Evolutionary conservation across 495 filamentous ascomycete genomes (phyloP).

Genomic region (Patellaria atrata): DNA sequence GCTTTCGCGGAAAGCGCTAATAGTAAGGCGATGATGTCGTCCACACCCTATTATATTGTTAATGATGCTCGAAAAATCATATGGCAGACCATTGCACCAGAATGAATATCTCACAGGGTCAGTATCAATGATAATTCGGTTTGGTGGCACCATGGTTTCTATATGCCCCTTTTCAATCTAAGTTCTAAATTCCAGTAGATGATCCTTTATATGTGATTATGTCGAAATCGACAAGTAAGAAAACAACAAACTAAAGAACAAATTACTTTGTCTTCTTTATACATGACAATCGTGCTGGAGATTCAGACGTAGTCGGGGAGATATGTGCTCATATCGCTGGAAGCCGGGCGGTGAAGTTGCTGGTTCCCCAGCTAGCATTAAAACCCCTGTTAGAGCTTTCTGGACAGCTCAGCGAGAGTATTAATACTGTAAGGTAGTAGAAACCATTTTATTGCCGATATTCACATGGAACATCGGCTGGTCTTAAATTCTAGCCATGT

Average conservation of each 20-base stretch:
- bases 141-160: slow-evolving; percentile 30
- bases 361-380: not conserved
- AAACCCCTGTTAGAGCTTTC: not conserved
- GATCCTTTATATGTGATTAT: too few relatives aligned
- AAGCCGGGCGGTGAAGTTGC: too few relatives aligned
- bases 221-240: not conserved
- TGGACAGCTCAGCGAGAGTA: too few relatives aligned
- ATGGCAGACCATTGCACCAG: not conserved
- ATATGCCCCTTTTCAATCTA: too few relatives aligned
- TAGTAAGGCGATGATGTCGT: slow-evolving; percentile 78
- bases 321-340: too few relatives aligned
- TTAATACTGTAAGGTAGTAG: too few relatives aligned
- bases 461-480: too few relatives aligned
- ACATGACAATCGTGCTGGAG: not conserved
- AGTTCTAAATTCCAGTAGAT: too few relatives aligned
- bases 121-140: slow-evolving; percentile 84
- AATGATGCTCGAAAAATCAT: slow-evolving; percentile 1
- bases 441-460: too few relatives aligned
- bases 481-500: too few relatives aligned
- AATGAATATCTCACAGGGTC: slow-evolving; percentile 40
- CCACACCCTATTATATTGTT: slow-evolving; percentile 52
- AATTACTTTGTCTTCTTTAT: not conserved
- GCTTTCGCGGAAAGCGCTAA: slow-evolving; percentile 70
- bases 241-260: not conserved
- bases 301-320: not conserved